A percentile compares a stretch with the other conserved stretches of the same genome.
These are phyloP conservation scores for Somion occarium DNA, from an alignment of 1,284 basidiomycete genomes.

Conservation along the genomic window DNA sequence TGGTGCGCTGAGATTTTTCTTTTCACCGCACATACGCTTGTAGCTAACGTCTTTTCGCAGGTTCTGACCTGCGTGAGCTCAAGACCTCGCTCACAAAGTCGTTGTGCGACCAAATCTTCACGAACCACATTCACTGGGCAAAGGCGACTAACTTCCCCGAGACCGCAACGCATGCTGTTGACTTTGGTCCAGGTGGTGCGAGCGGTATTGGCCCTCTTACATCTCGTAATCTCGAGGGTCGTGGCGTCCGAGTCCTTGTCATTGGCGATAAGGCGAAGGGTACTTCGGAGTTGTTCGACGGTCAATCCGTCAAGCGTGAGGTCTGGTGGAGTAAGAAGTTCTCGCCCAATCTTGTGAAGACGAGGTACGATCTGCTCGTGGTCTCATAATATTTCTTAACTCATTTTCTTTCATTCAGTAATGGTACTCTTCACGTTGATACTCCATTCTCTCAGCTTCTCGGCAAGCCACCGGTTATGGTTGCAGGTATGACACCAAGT, in stretches of 20 bases:
- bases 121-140: slow-evolving; percentile 88
- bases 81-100: slow-evolving; percentile 72
- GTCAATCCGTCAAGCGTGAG: slow-evolving; percentile 67
- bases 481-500: slow-evolving; percentile 96
- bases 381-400: too few species aligned
- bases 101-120: slow-evolving; percentile 92
- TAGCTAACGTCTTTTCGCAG: slow-evolving; percentile 35
- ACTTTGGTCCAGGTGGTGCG: slow-evolving; percentile 94
- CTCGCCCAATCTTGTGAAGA: slow-evolving; percentile 83
- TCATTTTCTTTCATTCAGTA: slow-evolving; percentile 51
- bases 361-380: slow-evolving; percentile 48
- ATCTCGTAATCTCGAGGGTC: slow-evolving; percentile 87
- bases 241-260: slow-evolving; percentile 86
- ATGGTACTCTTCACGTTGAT: slow-evolving; percentile 89
- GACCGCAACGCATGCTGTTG: slow-evolving; percentile 89
- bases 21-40: slow-evolving; percentile 6
- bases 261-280: slow-evolving; percentile 84
- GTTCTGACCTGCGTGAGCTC: slow-evolving; percentile 73
- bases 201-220: slow-evolving; percentile 93
- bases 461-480: slow-evolving; percentile 97
- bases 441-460: slow-evolving; percentile 94
- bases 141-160: slow-evolving; percentile 87
- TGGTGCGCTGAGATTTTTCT: slow-evolving; percentile 51
- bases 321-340: slow-evolving; percentile 91
- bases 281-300: slow-evolving; percentile 80